These are phyloP conservation scores for Paratinospora sagittata DNA, from an alignment of 164 flowering plant genomes.

Conservation along the genomic window DNA sequence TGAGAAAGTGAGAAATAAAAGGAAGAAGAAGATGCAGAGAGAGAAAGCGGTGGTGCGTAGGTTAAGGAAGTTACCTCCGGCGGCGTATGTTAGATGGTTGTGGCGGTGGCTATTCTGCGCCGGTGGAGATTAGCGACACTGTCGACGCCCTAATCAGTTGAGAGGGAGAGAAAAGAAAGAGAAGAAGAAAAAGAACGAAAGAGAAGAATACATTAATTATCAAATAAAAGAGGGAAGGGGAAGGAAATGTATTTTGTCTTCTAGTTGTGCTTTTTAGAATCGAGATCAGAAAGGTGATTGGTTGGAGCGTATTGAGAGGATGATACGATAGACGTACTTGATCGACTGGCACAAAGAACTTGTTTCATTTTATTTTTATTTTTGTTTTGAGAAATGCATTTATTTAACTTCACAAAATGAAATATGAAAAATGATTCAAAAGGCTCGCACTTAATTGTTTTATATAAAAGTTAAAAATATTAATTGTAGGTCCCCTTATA, in stretches of 20 bases:
- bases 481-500: no score
- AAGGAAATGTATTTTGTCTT: neutral
- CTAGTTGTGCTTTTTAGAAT: no score
- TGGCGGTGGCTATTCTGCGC: constrained; percentile 20
- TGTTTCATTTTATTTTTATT: no score
- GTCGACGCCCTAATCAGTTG: constrained; percentile 16
- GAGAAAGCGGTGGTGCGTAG: neutral
- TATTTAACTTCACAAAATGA: no score
- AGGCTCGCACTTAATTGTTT: no score
- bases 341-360: neutral
- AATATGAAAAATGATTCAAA: no score
- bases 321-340: neutral
- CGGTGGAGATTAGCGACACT: constrained; percentile 9
- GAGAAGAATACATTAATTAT: no score
- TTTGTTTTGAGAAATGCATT: neutral
- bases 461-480: no score
- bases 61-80: constrained; percentile 29
- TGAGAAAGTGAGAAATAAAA: neutral
- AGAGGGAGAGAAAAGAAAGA: neutral
- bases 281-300: no score
- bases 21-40: neutral
- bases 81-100: constrained; percentile 19
- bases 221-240: neutral
- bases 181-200: neutral
- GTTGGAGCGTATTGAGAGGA: neutral